A percentile compares a stretch with the other conserved stretches of the same genome.
These are phyloP conservation scores for Aspergillus affinis DNA, from an alignment of 495 filamentous ascomycete genomes.

Conservation along the genomic window DNA sequence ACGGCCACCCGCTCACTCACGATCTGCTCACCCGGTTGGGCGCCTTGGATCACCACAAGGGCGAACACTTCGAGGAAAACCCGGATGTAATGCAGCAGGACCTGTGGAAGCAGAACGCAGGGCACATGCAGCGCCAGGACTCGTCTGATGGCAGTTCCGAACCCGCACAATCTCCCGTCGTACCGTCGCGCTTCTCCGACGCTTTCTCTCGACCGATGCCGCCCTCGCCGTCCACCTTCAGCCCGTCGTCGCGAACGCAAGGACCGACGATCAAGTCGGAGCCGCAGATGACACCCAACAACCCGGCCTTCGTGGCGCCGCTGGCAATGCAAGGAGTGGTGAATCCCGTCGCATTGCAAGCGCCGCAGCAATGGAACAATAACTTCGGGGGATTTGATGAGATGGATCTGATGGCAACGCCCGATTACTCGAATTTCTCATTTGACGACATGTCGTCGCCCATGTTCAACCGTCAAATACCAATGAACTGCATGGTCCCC, in stretches of 20 bases:
- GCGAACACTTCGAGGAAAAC: slow-evolving; percentile 61
- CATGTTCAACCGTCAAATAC: slow-evolving; percentile 39
- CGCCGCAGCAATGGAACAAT: slow-evolving; percentile 33
- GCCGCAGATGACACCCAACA: slow-evolving; percentile 22
- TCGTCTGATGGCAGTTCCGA: slow-evolving; percentile 55
- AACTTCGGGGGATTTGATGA: slow-evolving; percentile 41
- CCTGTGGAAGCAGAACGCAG: slow-evolving; percentile 49
- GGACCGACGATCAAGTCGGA: slow-evolving; percentile 34
- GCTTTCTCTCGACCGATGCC: slow-evolving; percentile 35
- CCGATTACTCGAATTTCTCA: slow-evolving; percentile 34
- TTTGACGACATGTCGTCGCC: slow-evolving; percentile 44
- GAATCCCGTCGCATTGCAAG: slow-evolving; percentile 40
- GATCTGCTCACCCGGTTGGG: slow-evolving; percentile 62
- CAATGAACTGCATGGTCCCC: slow-evolving; percentile 41
- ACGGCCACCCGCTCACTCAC: slow-evolving; percentile 64
- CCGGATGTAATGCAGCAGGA: slow-evolving; percentile 53
- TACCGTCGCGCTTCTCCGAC: slow-evolving; percentile 38
- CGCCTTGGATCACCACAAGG: slow-evolving; percentile 49
- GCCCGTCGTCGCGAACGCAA: slow-evolving; percentile 29
- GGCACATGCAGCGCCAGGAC: slow-evolving; percentile 50
- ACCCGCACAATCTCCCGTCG: slow-evolving; percentile 46
- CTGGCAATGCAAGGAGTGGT: slow-evolving; percentile 41
- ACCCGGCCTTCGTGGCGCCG: slow-evolving; percentile 20
- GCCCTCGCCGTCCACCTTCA: slow-evolving; percentile 39
- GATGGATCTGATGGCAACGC: slow-evolving; percentile 39